Conservation (phyloP, 2,329 filamentous ascomycete genomes). For the Daldinia sp. region DNA sequence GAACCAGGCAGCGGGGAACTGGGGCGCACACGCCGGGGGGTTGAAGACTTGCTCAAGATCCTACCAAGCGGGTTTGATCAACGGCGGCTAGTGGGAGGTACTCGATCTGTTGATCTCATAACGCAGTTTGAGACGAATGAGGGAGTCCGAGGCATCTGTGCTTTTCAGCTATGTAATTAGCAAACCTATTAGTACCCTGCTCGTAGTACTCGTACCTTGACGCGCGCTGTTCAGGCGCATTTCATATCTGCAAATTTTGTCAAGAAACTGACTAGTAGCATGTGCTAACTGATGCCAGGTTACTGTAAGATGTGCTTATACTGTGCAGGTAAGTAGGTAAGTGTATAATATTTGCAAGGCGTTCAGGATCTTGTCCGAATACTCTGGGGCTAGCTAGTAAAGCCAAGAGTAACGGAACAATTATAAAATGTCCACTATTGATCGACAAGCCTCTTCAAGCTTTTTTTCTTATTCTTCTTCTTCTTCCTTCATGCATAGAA, state of each 20-base stretch:
- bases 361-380: neutral
- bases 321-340: constrained; percentile 23
- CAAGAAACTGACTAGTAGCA: constrained; percentile 16
- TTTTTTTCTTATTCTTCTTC: constrained; percentile 12
- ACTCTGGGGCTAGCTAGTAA: constrained; percentile 20
- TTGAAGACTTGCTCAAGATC: constrained; percentile 32
- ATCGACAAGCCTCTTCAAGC: constrained; percentile 26
- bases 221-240: constrained; percentile 2
- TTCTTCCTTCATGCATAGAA: neutral
- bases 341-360: neutral
- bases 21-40: constrained; percentile 35
- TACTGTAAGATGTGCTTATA: constrained; percentile 18
- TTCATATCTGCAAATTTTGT: constrained; percentile 16
- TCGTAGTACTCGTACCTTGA: constrained; percentile 13
- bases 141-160: constrained; percentile 18
- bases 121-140: constrained; percentile 35
- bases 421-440: constrained; percentile 29
- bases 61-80: constrained; percentile 39
- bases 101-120: constrained; percentile 39
- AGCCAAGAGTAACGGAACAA: constrained; percentile 20
- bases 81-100: constrained; percentile 37
- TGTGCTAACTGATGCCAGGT: constrained; percentile 9
- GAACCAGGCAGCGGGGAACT: constrained; percentile 38
- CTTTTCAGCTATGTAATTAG: constrained; percentile 14
- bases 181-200: constrained; percentile 13